phyloP scores from a whole-genome alignment of 176 grass and related monocot genomes.

The Aegilops bicornis region DNA sequence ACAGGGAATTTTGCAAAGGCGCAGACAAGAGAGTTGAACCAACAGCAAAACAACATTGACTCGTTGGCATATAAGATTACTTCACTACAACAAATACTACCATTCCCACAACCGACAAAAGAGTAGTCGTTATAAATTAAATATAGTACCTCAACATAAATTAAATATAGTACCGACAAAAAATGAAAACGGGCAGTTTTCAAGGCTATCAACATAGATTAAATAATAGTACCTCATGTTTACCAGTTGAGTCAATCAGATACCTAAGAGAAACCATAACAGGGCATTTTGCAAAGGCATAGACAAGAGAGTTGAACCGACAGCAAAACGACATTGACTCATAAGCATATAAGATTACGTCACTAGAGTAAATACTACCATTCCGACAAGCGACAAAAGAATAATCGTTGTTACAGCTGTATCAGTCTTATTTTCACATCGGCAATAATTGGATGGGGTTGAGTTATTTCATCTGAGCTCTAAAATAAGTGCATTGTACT shows the following conservation, averaged over 20 bases:
- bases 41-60: conserved; percentile 4
- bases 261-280: conserved; percentile 9
- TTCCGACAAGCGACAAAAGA: conserved; percentile 1
- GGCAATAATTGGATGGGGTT: neutral
- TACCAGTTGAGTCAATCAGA: neutral
- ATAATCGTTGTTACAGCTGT: neutral
- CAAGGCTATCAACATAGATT: neutral
- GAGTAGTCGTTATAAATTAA: neutral
- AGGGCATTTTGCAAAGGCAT: neutral
- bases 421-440: neutral
- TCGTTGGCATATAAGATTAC: conserved; percentile 5
- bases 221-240: neutral
- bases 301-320: neutral
- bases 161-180: no score
- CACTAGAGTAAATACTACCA: neutral
- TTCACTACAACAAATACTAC: neutral
- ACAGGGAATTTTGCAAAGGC: neutral
- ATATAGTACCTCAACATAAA: no score
- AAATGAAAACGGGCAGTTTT: no score
- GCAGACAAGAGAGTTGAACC: neutral
- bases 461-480: neutral
- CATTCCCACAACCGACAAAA: conserved; percentile 2
- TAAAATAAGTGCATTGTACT: neutral
- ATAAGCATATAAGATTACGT: neutral
- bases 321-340: conserved; percentile 5